Percentiles rank a stretch among this genome's conserved stretches.
These are phyloP conservation scores for Lachancea thermotolerans DNA, from an alignment of 805 yeast genomes.

Conservation along the genomic window DNA sequence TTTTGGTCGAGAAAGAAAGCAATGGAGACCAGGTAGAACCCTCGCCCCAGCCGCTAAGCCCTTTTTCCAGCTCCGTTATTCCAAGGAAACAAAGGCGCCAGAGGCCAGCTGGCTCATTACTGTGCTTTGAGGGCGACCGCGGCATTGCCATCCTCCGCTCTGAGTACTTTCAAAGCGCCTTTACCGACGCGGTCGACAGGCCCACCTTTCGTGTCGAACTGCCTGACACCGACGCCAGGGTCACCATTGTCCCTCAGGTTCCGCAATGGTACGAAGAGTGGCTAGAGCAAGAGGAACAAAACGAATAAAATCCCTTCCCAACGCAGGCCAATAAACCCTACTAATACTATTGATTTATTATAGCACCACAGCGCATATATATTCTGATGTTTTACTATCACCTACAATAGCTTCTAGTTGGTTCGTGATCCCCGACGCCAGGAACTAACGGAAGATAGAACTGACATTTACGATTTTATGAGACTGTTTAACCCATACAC, in stretches of 20 bases:
- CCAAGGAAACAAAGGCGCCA: constrained; percentile 30
- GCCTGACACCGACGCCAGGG: constrained; percentile 16
- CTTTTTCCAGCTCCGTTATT: constrained; percentile 14
- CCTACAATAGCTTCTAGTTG: no score
- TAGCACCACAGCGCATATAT: no score
- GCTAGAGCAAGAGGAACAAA: constrained; percentile 3
- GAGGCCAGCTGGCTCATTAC: constrained; percentile 53
- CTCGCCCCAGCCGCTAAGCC: constrained; percentile 10
- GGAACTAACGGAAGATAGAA: no score
- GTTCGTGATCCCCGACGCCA: no score
- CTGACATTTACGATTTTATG: no score
- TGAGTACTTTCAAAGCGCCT: constrained; percentile 37
- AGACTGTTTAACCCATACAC: no score
- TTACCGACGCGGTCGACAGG: background rate
- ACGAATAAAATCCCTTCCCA: background rate
- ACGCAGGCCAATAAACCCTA: no score
- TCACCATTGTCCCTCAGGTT: constrained; percentile 16
- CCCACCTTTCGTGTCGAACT: constrained; percentile 23
- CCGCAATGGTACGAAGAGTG: constrained; percentile 25
- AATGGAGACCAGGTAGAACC: no score
- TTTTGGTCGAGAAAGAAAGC: background rate
- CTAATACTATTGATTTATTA: no score
- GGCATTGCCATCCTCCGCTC: constrained; percentile 60
- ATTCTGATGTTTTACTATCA: no score
- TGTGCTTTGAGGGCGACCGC: constrained; percentile 48